phyloP scores from a whole-genome alignment of 768 basidiomycete genomes.

The Leucocoprinus leucothites region DNA sequence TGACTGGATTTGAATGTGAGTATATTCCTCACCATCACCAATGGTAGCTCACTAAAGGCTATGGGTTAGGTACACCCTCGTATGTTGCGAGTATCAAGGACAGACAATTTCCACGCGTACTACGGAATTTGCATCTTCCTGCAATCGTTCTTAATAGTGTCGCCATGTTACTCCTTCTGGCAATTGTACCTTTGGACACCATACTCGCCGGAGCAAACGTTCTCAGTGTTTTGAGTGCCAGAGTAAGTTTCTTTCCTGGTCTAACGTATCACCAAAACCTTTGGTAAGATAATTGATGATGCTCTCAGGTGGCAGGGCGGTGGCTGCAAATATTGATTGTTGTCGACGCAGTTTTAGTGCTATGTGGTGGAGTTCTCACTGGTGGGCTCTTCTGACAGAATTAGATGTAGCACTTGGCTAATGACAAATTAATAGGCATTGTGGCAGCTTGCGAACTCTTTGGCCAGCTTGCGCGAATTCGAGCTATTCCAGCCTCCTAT shows the following conservation, averaged over 20 bases:
- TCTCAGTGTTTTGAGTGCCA: constrained; percentile 57
- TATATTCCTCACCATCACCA: constrained; percentile 12
- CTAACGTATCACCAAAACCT: neutral
- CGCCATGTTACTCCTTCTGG: constrained; percentile 59
- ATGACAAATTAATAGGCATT: constrained; percentile 35
- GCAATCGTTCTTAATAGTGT: constrained; percentile 52
- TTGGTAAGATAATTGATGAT: neutral
- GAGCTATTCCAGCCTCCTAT: constrained; percentile 57
- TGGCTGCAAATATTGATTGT: constrained; percentile 66
- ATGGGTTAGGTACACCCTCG: constrained; percentile 49
- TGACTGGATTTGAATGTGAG: constrained; percentile 70
- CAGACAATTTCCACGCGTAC: constrained; percentile 52
- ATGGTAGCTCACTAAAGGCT: neutral
- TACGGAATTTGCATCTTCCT: constrained; percentile 63
- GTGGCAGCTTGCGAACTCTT: constrained; percentile 57
- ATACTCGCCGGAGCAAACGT: constrained; percentile 55
- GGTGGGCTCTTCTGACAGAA: constrained; percentile 34
- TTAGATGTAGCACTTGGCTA: no score
- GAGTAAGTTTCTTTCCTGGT: constrained; percentile 27
- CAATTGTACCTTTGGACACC: constrained; percentile 49
- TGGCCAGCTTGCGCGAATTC: constrained; percentile 54
- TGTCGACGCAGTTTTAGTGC: constrained; percentile 63
- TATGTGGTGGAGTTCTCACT: constrained; percentile 70
- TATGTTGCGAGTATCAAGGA: constrained; percentile 61
- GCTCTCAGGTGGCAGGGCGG: constrained; percentile 44